phyloP scores from a whole-genome alignment of 768 basidiomycete genomes.

The Calocybe cyanea region DNA sequence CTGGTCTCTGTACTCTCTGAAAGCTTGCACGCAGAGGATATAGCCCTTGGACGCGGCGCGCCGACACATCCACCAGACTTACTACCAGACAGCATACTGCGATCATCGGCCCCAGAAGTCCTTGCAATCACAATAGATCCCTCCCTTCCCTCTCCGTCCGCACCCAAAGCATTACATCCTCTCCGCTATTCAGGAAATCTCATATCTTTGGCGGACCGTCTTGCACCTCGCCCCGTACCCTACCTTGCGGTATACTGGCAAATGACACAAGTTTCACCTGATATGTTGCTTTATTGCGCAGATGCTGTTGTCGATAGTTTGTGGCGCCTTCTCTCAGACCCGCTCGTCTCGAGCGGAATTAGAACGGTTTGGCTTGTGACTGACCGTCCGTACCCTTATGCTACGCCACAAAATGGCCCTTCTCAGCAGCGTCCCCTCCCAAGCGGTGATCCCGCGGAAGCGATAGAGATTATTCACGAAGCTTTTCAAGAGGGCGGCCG shows the following conservation, averaged over 20 bases:
- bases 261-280: constrained; percentile 45
- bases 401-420: not conserved
- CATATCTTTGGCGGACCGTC: constrained; percentile 32
- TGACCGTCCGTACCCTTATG: constrained; percentile 41
- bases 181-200: constrained; percentile 44
- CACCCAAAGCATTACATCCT: constrained; percentile 9
- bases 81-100: not conserved
- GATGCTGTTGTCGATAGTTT: constrained; percentile 45
- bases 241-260: constrained; percentile 57
- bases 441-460: no score
- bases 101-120: constrained; percentile 31
- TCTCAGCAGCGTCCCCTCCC: no score
- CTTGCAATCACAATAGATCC: constrained; percentile 53
- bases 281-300: constrained; percentile 44
- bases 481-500: constrained; percentile 41
- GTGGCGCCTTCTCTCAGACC: constrained; percentile 25
- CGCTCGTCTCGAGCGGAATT: constrained; percentile 26
- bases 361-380: constrained; percentile 52
- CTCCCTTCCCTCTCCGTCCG: constrained; percentile 35
- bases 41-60: no score
- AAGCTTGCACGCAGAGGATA: not conserved
- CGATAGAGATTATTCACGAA: constrained; percentile 36
- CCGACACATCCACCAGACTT: not conserved
- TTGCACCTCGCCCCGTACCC: constrained; percentile 31
- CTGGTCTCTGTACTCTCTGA: constrained; percentile 15